These are phyloP conservation scores for Kwoniella sp. DNA, from an alignment of 768 basidiomycete genomes.

Conservation along the genomic window DNA sequence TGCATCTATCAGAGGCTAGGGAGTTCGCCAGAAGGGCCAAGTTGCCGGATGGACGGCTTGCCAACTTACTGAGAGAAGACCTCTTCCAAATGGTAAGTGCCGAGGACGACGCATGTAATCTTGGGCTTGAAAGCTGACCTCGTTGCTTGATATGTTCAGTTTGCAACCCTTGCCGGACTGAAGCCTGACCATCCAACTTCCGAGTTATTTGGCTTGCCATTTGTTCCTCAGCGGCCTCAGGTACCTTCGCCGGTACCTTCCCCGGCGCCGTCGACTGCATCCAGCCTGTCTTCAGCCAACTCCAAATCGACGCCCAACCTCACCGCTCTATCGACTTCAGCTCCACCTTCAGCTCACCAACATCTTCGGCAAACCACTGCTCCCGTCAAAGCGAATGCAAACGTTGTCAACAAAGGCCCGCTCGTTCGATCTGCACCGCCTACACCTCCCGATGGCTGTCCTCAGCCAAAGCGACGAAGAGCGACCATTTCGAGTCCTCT, in stretches of 20 bases:
- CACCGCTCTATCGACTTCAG: slow-evolving; percentile 19
- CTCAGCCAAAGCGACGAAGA: slow-evolving; percentile 42
- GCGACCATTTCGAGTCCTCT: slow-evolving; percentile 38
- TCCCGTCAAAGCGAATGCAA: background rate
- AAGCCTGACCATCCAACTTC: slow-evolving; percentile 28
- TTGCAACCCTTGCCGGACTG: slow-evolving; percentile 28
- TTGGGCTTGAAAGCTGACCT: background rate
- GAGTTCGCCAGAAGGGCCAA: slow-evolving; percentile 27
- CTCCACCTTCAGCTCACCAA: slow-evolving; percentile 6
- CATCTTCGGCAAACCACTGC: slow-evolving; percentile 6
- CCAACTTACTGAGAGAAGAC: slow-evolving; percentile 34
- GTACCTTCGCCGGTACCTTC: slow-evolving; percentile 2
- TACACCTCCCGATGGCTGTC: slow-evolving; percentile 41
- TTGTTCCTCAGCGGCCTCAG: slow-evolving; percentile 10
- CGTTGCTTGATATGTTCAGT: slow-evolving; percentile 6
- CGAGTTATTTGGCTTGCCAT: slow-evolving; percentile 27
- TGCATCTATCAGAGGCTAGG: slow-evolving; percentile 30
- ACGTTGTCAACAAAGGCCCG: slow-evolving; percentile 30
- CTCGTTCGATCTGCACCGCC: slow-evolving; percentile 38
- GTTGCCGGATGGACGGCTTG: slow-evolving; percentile 16
- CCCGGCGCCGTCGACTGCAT: background rate
- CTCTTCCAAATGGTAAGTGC: slow-evolving; percentile 35
- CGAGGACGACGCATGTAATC: too few species aligned
- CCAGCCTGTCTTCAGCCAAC: slow-evolving; percentile 21
- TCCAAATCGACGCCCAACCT: slow-evolving; percentile 39